Conservation (phyloP, 1,284 basidiomycete species). For the Pyrrhoderma lamaoense region DNA sequence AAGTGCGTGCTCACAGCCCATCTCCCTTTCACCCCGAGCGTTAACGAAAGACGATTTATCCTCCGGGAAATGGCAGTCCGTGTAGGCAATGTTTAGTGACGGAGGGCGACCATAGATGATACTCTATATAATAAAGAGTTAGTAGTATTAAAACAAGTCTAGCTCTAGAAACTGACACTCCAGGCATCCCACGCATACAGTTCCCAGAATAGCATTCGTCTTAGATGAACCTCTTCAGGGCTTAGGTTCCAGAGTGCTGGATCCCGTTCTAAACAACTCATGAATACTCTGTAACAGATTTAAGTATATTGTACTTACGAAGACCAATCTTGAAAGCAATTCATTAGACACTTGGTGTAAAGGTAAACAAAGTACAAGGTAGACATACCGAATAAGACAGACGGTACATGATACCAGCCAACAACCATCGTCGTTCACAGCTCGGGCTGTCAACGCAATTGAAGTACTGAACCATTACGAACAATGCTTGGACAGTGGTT, state of each 20-base stretch:
- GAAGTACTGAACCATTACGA: conserved; percentile 38
- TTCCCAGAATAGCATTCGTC: conserved; percentile 51
- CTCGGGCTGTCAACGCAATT: conserved; percentile 36
- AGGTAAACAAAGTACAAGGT: not conserved
- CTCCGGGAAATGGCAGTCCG: conserved; percentile 45
- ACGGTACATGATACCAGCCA: conserved; percentile 37
- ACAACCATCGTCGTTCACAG: conserved; percentile 41
- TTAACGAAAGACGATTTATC: conserved; percentile 30
- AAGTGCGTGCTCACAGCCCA: conserved; percentile 34
- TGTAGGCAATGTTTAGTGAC: conserved; percentile 36
- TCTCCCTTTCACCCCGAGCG: conserved; percentile 30
- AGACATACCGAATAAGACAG: conserved; percentile 38
- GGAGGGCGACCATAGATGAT: conserved; percentile 43
- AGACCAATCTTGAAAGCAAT: conserved; percentile 37
- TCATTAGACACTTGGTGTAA: not conserved
- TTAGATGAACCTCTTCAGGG: conserved; percentile 40
- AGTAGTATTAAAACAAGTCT: not conserved
- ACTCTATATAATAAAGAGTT: conserved; percentile 27
- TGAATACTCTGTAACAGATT: not conserved
- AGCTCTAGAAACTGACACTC: conserved; percentile 31
- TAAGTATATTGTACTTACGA: conserved; percentile 33
- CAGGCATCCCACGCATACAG: conserved; percentile 43
- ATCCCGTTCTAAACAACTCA: conserved; percentile 39
- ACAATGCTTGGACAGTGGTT: conserved; percentile 42
- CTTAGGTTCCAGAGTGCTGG: conserved; percentile 42